Conservation (phyloP, 169 alveolate species). For the Perkinsus olseni region DNA sequence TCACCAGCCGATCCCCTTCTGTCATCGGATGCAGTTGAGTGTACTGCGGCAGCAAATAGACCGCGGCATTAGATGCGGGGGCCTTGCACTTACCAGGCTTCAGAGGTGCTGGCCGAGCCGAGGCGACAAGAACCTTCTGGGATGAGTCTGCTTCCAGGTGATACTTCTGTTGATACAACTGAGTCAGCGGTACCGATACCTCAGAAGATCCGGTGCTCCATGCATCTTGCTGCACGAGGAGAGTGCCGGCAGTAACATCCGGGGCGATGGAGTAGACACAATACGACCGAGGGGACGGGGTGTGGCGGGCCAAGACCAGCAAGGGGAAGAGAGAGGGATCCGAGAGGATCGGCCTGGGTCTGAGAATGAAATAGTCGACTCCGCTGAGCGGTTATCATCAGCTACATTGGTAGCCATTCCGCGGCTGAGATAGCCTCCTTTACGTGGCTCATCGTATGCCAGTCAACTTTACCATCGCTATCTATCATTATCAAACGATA, state of each 20-base stretch:
- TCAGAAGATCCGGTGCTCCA: not conserved
- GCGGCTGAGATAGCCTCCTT: too few relatives aligned
- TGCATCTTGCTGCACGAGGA: not conserved
- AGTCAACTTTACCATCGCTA: not conserved
- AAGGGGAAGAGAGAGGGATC: not conserved
- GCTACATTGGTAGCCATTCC: not conserved
- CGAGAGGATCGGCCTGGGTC: not conserved
- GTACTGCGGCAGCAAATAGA: not conserved
- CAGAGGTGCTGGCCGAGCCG: not conserved
- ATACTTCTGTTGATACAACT: not conserved
- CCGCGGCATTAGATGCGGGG: not conserved
- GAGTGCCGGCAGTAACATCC: not conserved
- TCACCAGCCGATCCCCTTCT: not conserved
- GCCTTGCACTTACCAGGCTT: not conserved
- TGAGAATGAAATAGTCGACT: not conserved
- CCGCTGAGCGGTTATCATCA: not conserved
- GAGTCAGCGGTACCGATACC: not conserved
- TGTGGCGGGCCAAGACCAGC: not conserved
- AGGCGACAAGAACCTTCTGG: not conserved
- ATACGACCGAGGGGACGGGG: not conserved
- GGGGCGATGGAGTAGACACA: not conserved
- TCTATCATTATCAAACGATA: not conserved
- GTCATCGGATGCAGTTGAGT: not conserved
- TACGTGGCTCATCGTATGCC: not conserved
- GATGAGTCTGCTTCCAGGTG: not conserved